Conservation (phyloP, 73 alveolate species). For the Paramecium sonneborni region DNA sequence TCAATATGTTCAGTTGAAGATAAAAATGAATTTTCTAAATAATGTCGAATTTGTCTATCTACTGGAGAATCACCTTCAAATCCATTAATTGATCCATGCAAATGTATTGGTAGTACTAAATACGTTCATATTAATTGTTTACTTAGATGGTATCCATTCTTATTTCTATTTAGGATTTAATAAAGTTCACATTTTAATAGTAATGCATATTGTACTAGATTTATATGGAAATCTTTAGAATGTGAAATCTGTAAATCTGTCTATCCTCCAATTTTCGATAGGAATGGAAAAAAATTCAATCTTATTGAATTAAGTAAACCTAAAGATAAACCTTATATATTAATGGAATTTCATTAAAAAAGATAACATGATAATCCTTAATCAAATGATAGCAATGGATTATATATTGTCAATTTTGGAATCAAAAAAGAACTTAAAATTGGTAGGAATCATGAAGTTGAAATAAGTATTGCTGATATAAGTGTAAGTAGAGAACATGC, state of each 20-base stretch:
- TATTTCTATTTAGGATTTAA: not conserved
- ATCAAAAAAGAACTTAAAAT: constrained; percentile 35
- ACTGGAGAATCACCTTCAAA: not conserved
- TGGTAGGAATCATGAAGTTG: constrained; percentile 81
- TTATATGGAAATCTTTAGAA: constrained; percentile 76
- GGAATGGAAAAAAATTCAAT: constrained; percentile 57
- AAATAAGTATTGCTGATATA: constrained; percentile 81
- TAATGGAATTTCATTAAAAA: constrained; percentile 25
- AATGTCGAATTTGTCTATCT: constrained; percentile 57
- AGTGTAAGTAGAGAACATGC: constrained; percentile 85
- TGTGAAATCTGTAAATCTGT: constrained; percentile 87
- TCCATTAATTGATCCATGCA: constrained; percentile 69
- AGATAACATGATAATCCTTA: not conserved
- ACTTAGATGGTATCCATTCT: not conserved
- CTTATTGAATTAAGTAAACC: constrained; percentile 7
- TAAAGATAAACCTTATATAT: constrained; percentile 1
- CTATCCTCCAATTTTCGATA: constrained; percentile 74
- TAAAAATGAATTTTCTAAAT: not conserved
- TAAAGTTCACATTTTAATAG: not conserved
- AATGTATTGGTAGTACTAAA: constrained; percentile 64
- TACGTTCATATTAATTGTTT: constrained; percentile 63
- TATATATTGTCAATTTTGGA: constrained; percentile 25
- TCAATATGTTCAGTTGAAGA: not conserved
- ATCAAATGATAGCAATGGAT: not conserved
- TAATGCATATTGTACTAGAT: not conserved